Conservation (phyloP, 352 stramenopile genomes). For the Globisporangium nagaii region DNA sequence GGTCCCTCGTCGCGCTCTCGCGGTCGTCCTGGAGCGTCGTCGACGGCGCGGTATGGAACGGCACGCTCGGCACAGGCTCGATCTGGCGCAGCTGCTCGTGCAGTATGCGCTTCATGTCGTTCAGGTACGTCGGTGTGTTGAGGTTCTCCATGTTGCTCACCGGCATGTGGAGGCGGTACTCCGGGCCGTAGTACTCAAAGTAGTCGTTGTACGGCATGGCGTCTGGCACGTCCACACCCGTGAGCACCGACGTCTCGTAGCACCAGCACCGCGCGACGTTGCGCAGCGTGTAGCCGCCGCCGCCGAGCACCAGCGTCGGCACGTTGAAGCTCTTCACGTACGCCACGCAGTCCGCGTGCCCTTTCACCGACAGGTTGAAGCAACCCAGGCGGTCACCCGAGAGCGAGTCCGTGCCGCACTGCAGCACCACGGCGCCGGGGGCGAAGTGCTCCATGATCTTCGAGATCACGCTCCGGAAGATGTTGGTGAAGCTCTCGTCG, state of each 20-base stretch:
- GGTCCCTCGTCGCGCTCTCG: constrained; percentile 43
- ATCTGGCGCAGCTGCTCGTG: constrained; percentile 95
- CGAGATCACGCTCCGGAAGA: constrained; percentile 90
- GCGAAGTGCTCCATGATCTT: constrained; percentile 97
- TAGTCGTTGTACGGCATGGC: constrained; percentile 99
- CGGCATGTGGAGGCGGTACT: constrained; percentile 97
- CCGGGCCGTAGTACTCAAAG: constrained; percentile 99
- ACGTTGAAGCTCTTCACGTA: constrained; percentile 97
- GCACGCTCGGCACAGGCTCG: constrained; percentile 94
- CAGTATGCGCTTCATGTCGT: constrained; percentile 86
- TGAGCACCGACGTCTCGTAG: constrained; percentile 96
- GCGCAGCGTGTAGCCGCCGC: constrained; percentile 97
- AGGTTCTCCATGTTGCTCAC: constrained; percentile 96
- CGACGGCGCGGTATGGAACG: constrained; percentile 89
- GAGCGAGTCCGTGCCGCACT: constrained; percentile 98
- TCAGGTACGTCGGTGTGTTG: constrained; percentile 92
- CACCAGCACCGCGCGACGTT: constrained; percentile 94
- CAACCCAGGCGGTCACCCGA: constrained; percentile 96
- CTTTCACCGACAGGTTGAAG: constrained; percentile 98
- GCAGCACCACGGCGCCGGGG: constrained; percentile 95
- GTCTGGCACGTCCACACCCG: constrained; percentile 89
- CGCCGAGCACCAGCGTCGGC: constrained; percentile 95
- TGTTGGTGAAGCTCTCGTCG: constrained; percentile 92
- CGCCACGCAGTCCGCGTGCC: constrained; percentile 95
- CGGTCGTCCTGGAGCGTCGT: constrained; percentile 36